These are phyloP conservation scores for Noccaea bulbosa DNA, from an alignment of 345 rosid genomes.

Conservation along the genomic window DNA sequence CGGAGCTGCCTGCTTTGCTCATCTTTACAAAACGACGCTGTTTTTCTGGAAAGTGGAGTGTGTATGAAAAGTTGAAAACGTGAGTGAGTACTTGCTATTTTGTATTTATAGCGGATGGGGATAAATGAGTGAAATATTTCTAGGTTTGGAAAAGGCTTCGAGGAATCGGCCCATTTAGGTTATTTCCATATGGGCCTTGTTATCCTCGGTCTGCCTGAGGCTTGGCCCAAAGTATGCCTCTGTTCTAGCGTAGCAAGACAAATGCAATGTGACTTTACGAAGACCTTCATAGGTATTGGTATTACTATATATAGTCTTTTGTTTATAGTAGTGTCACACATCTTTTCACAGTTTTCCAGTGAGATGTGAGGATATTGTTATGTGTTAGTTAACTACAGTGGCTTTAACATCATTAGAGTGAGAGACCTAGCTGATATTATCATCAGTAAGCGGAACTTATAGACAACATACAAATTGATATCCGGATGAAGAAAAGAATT, in stretches of 20 bases:
- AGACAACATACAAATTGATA: background rate
- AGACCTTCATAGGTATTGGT: constrained; percentile 85
- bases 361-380: too few species aligned
- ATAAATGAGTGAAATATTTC: background rate
- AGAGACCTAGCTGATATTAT: too few species aligned
- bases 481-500: background rate
- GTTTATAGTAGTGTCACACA: background rate
- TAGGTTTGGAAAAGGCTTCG: background rate
- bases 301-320: background rate
- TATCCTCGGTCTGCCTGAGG: constrained; percentile 63
- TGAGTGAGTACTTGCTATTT: background rate
- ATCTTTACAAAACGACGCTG: background rate
- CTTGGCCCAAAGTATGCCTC: constrained; percentile 74
- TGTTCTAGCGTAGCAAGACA: constrained; percentile 52
- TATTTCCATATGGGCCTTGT: background rate
- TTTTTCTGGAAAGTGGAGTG: constrained; percentile 2
- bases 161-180: background rate
- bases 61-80: background rate
- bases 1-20: constrained; percentile 17
- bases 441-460: background rate
- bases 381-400: too few species aligned
- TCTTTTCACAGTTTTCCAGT: background rate
- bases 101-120: background rate
- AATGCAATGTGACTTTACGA: constrained; percentile 56
- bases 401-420: background rate